Percentiles rank a stretch among this genome's conserved stretches.
Evolutionary conservation across 768 basidiomycete species (phyloP).

Genomic region (Rhizopogon vulgaris): DNA sequence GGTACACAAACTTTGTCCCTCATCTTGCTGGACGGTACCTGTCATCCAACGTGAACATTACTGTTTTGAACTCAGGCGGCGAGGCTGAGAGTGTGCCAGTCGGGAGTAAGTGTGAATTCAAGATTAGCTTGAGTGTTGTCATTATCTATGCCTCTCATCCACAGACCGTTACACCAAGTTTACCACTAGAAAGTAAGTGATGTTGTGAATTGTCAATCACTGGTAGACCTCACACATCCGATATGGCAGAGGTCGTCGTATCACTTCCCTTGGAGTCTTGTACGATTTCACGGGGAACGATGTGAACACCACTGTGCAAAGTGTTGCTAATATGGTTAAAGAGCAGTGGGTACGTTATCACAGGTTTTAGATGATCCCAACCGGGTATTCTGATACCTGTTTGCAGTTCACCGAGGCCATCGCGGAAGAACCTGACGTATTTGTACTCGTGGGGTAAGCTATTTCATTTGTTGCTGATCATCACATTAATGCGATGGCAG

Average conservation of each 20-base stretch:
- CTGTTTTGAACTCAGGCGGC: constrained; percentile 40
- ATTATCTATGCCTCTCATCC: constrained; percentile 31
- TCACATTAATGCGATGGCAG: constrained; percentile 27
- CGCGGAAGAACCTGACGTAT: constrained; percentile 74
- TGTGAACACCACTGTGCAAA: constrained; percentile 68
- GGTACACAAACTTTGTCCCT: constrained; percentile 61
- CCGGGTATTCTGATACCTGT: neutral
- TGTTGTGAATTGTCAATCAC: neutral
- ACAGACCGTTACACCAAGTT: constrained; percentile 64
- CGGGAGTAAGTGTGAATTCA: constrained; percentile 29
- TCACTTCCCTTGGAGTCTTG: constrained; percentile 78
- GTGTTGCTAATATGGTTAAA: constrained; percentile 68
- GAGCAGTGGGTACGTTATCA: constrained; percentile 60
- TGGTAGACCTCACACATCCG: neutral
- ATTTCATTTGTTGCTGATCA: neutral
- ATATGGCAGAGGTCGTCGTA: constrained; percentile 49
- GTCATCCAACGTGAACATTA: constrained; percentile 84
- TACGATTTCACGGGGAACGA: constrained; percentile 73
- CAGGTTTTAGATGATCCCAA: neutral
- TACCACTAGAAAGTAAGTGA: constrained; percentile 58
- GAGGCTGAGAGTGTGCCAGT: constrained; percentile 34
- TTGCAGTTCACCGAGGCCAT: constrained; percentile 72
- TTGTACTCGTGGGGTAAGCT: constrained; percentile 61
- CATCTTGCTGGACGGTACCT: constrained; percentile 68
- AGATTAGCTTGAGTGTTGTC: constrained; percentile 2